phyloP scores from a whole-genome alignment of 441 rosid genomes.

The Pelargonium fulgidum region DNA sequence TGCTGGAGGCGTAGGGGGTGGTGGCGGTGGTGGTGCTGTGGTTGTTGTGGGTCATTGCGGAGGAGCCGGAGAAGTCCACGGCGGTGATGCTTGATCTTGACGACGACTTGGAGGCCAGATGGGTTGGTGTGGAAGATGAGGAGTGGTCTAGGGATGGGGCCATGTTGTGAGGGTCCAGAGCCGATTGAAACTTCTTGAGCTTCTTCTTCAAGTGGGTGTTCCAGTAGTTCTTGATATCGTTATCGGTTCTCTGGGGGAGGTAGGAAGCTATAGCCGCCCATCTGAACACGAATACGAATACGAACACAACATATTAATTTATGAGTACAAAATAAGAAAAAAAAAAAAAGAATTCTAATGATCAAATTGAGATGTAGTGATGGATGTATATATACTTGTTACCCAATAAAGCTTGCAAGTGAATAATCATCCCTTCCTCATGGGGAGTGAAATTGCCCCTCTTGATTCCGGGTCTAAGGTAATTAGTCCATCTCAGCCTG shows the following conservation, averaged over 20 bases:
- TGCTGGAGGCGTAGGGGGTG: neutral
- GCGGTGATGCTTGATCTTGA: too few species aligned
- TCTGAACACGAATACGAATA: neutral
- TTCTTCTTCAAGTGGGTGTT: conserved; percentile 6
- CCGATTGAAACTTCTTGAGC: neutral
- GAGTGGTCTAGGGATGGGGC: too few species aligned
- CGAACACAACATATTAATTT: too few species aligned
- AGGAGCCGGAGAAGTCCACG: too few species aligned
- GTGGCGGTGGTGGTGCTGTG: too few species aligned
- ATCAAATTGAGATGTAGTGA: too few species aligned
- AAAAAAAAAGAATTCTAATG: too few species aligned
- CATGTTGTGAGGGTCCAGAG: too few species aligned
- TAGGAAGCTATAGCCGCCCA: conserved; percentile 1
- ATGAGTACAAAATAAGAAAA: too few species aligned
- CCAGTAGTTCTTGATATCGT: conserved; percentile 2
- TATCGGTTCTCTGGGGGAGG: neutral
- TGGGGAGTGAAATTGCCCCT: neutral
- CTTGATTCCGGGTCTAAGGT: conserved; percentile 6
- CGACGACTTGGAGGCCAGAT: too few species aligned
- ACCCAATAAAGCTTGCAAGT: neutral
- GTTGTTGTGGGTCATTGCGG: too few species aligned
- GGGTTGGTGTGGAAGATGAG: too few species aligned
- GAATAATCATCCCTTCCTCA: neutral
- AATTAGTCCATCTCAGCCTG: conserved; percentile 5
- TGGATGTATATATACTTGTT: neutral